Evolutionary conservation across 106 monocot species (phyloP).

Genomic region (Triglochin maritima): DNA sequence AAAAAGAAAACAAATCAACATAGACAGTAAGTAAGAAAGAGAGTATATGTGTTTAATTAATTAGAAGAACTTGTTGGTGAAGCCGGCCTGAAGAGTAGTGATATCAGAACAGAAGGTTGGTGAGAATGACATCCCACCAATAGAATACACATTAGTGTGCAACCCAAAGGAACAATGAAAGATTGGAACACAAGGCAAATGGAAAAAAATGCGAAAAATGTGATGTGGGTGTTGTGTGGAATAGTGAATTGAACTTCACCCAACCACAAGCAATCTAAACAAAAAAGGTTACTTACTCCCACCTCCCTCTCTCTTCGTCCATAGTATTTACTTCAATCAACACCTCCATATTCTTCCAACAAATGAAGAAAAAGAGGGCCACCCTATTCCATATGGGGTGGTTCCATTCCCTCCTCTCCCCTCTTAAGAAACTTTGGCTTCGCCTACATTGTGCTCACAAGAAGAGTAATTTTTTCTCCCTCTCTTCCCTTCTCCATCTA

Average conservation of each 20-base stretch:
- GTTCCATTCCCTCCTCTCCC: slow-evolving; percentile 49
- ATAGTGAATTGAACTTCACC: neutral
- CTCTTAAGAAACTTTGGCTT: slow-evolving; percentile 57
- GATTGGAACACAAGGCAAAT: neutral
- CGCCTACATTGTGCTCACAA: slow-evolving; percentile 38
- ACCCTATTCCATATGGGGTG: slow-evolving; percentile 33
- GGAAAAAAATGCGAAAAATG: neutral
- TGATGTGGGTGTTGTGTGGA: neutral
- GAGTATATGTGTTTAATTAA: no score
- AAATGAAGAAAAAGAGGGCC: neutral
- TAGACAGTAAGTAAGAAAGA: neutral
- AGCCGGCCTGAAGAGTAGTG: neutral
- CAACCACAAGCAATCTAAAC: slow-evolving; percentile 2
- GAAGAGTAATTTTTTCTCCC: slow-evolving; percentile 28
- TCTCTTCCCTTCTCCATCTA: neutral
- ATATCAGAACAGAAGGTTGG: no score
- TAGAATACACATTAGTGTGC: neutral
- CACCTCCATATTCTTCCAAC: neutral
- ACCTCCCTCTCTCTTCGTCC: neutral
- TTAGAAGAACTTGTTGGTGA: neutral
- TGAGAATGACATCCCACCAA: neutral
- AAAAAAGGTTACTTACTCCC: neutral
- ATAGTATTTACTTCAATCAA: neutral
- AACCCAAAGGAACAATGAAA: neutral
- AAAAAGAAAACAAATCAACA: no score